phyloP scores from a whole-genome alignment of 2,329 filamentous ascomycete species.

The Hawksworthiomyces lignivorus region DNA sequence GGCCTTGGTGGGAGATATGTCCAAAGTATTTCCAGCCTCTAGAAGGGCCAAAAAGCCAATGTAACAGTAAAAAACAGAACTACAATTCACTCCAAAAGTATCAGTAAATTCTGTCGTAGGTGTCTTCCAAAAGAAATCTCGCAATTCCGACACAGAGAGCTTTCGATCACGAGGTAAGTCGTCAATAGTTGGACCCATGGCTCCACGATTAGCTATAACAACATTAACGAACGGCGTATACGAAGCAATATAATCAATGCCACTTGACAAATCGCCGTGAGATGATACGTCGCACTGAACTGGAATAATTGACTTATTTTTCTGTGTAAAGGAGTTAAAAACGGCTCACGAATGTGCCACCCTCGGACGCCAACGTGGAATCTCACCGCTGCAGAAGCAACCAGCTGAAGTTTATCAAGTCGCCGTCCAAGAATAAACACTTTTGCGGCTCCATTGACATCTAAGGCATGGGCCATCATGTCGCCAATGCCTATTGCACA shows the following conservation, averaged over 20 bases:
- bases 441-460: conserved; percentile 7
- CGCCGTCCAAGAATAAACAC: conserved; percentile 10
- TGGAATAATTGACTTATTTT: conserved; percentile 4
- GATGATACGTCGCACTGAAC: conserved; percentile 1
- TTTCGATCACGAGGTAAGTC: not conserved
- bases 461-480: conserved; percentile 9
- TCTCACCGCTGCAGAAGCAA: not conserved
- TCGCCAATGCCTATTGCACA: conserved; percentile 2
- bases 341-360: no score
- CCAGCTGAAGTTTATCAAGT: conserved; percentile 2
- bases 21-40: conserved; percentile 37
- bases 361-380: no score
- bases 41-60: conserved; percentile 55
- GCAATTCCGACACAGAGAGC: conserved; percentile 28
- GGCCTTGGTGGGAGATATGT: conserved; percentile 33
- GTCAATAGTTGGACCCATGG: conserved; percentile 21
- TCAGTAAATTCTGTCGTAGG: conserved; percentile 46
- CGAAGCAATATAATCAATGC: conserved; percentile 32
- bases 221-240: conserved; percentile 46
- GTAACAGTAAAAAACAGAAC: conserved; percentile 54
- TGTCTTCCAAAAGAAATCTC: conserved; percentile 18
- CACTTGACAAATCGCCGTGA: conserved; percentile 41
- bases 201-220: conserved; percentile 51
- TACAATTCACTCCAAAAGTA: conserved; percentile 52
- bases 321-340: no score